phyloP scores from a whole-genome alignment of 192 early-diverging fungal genomes.

The Entomortierella chlamydospora region DNA sequence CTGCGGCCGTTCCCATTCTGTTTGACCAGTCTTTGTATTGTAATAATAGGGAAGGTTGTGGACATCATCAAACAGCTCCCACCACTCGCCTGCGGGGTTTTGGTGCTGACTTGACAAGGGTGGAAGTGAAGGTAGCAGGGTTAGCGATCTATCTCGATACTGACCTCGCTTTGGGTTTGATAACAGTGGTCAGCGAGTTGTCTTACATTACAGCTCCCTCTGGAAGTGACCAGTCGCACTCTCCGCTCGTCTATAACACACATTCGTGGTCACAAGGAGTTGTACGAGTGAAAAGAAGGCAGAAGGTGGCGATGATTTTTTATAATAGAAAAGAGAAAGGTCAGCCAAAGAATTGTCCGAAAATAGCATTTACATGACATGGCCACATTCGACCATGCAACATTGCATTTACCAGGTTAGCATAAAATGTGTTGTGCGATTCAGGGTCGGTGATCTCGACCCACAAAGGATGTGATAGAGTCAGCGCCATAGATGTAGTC shows the following conservation, averaged over 20 bases:
- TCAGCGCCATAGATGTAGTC: conserved; percentile 3
- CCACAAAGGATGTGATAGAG: conserved; percentile 59
- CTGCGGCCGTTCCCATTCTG: conserved; percentile 88
- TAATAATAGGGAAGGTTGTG: conserved; percentile 93
- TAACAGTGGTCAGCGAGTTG: neutral
- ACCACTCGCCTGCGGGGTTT: conserved; percentile 91
- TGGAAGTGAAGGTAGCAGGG: neutral
- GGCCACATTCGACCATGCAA: neutral
- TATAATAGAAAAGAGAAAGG: too few relatives aligned
- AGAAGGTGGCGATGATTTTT: too few relatives aligned
- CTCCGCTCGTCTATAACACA: conserved; percentile 77
- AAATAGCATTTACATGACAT: neutral
- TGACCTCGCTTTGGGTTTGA: neutral
- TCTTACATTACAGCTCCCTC: conserved; percentile 73
- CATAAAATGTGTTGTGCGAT: conserved; percentile 72
- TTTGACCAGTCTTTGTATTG: conserved; percentile 85
- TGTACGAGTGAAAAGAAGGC: too few relatives aligned
- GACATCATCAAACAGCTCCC: conserved; percentile 93
- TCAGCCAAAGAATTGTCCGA: too few relatives aligned
- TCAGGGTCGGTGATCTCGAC: conserved; percentile 78
- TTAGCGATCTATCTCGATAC: neutral
- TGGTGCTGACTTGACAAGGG: conserved; percentile 68
- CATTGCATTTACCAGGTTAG: conserved; percentile 67
- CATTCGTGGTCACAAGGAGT: too few relatives aligned
- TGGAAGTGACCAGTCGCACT: conserved; percentile 80